Base-by-base conservation (phyloP, 2,329 filamentous ascomycete genomes). In the Ascochyta clinopodiicola region DNA sequence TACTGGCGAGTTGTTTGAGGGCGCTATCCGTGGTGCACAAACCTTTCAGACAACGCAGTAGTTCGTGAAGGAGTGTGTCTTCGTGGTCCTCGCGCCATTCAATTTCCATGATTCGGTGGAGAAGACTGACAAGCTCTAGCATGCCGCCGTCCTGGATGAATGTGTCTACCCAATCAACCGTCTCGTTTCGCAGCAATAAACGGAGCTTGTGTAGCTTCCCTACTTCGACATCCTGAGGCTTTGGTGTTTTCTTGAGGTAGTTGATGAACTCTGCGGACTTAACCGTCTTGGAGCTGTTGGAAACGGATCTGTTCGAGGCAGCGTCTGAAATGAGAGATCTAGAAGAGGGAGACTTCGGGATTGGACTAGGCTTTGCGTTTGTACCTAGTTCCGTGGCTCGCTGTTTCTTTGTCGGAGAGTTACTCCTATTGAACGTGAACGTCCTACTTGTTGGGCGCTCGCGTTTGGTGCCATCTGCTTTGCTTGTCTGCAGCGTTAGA, bases 31-130 rank as follows among this genome's bases (percentile, higher is more conserved):
- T 97, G 1, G 95, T 99, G 72, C 92, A 96, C 2, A 98, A 83
- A 0, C 91, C 95, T 77, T 99, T 99, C 61, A 99, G 83, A 70
- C 95, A 98, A 38, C 97, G 84, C 44, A 99, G 82, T 27, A 92
- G 89, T 77, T 99, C 95, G 70, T 98, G 94, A 6, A 99, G 84
- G 34, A 99, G 82, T 9, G 88, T 88, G 71, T 98, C 95, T 77
- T 98, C 95, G 69, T 98, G 94, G 68, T 98, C 95, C 81, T 97
- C 95, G 70, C 93, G 91, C 94, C 95, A 99, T 75, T 98, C 95
- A 31, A 99, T 88, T 46, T 89, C 89, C 84, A 97, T 92, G 66
- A 94, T 96, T n/a, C 94, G 86, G 75, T 96, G 89, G 43, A 98
- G 81, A 50, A 98, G 79, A 35, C 85, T 86, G 32, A 97, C 89